phyloP scores from a whole-genome alignment of 2,329 filamentous ascomycete genomes.

The Akanthomyces uredinophilus region DNA sequence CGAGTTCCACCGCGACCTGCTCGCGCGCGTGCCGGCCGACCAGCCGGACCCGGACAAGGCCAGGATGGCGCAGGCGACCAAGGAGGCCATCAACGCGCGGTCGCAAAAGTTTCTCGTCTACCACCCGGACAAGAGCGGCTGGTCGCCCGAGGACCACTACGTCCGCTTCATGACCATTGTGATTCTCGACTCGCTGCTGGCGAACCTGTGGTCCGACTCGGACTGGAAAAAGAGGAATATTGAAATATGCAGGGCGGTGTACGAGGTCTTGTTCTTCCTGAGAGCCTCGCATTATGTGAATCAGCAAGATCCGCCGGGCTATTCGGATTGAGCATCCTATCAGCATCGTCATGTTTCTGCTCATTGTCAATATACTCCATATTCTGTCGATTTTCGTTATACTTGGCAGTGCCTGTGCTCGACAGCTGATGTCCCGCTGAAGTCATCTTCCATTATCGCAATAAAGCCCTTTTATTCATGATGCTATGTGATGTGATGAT shows the following conservation, averaged over 20 bases:
- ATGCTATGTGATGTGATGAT: constrained; percentile 2
- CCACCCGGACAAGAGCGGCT: constrained; percentile 32
- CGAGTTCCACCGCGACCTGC: constrained; percentile 32
- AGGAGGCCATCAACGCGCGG: constrained; percentile 26
- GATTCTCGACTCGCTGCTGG: constrained; percentile 31
- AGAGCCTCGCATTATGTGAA: constrained; percentile 20
- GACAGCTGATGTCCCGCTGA: not conserved
- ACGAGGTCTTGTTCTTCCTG: constrained; percentile 33
- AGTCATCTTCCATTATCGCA: not conserved
- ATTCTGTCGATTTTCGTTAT: not conserved
- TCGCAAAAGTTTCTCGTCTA: constrained; percentile 29
- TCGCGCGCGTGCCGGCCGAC: constrained; percentile 17
- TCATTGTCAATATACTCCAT: not conserved
- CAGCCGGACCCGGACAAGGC: constrained; percentile 30
- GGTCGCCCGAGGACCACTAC: constrained; percentile 33
- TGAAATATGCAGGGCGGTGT: constrained; percentile 31
- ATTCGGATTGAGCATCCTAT: constrained; percentile 15
- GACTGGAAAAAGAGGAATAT: constrained; percentile 28
- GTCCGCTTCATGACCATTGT: constrained; percentile 35
- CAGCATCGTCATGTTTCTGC: not conserved
- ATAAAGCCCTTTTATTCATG: not conserved
- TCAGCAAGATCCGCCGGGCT: constrained; percentile 25
- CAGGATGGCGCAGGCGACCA: constrained; percentile 26
- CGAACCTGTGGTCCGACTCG: constrained; percentile 27
- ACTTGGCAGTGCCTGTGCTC: not conserved